Conservation (phyloP, 257 asterid genomes). For the Scutellaria barbata region DNA sequence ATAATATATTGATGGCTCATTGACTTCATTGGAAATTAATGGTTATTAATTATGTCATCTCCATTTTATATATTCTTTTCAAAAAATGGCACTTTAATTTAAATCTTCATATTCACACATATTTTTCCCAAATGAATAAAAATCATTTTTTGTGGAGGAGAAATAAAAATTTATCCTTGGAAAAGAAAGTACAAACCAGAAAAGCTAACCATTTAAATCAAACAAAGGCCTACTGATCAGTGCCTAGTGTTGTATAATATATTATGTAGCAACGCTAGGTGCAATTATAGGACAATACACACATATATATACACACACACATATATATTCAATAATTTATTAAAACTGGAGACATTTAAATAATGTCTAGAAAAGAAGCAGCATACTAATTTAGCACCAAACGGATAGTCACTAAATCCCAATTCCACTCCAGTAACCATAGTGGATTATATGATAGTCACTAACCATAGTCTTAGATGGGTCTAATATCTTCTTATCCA, state of each 20-base stretch:
- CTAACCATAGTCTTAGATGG: too few relatives aligned
- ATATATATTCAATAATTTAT: too few relatives aligned
- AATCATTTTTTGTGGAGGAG: conserved; percentile 31
- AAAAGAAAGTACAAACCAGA: conserved; percentile 33
- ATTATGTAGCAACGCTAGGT: background rate
- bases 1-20: conserved; percentile 5
- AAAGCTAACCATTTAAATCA: conserved; percentile 24
- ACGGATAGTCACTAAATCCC: too few relatives aligned
- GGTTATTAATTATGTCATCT: conserved; percentile 19
- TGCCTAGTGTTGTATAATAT: conserved; percentile 28
- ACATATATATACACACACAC: too few relatives aligned
- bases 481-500: too few relatives aligned
- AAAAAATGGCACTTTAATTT: conserved; percentile 18
- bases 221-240: conserved; percentile 13
- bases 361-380: background rate
- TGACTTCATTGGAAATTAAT: conserved; percentile 16
- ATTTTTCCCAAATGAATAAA: conserved; percentile 7
- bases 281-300: background rate
- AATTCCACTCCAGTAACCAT: too few relatives aligned
- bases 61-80: background rate
- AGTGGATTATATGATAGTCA: too few relatives aligned
- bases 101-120: conserved; percentile 8
- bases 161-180: conserved; percentile 24
- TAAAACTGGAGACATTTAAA: too few relatives aligned
- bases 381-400: background rate